Evolutionary conservation across 768 basidiomycete species (phyloP).

Genomic region (Piloderma croceum): DNA sequence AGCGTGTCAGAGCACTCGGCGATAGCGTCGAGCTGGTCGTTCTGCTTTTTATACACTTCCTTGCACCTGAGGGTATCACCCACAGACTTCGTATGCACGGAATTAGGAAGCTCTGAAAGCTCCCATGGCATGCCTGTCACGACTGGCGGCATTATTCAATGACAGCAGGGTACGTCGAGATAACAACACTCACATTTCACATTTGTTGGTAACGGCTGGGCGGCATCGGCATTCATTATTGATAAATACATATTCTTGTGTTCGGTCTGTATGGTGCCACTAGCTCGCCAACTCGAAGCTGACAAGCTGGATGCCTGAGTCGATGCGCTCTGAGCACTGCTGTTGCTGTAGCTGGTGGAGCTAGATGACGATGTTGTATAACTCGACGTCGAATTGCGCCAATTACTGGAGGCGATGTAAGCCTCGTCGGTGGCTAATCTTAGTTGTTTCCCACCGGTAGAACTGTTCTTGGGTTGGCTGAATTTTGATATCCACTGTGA

Average conservation of each 20-base stretch:
- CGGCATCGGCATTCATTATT: slow-evolving; percentile 5
- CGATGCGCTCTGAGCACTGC: slow-evolving; percentile 65
- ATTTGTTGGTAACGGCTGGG: slow-evolving; percentile 55
- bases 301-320: slow-evolving; percentile 80
- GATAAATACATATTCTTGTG: slow-evolving; percentile 14
- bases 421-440: slow-evolving; percentile 58
- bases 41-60: slow-evolving; percentile 68
- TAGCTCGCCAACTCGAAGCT: slow-evolving; percentile 65
- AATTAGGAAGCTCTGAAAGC: slow-evolving; percentile 61
- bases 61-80: slow-evolving; percentile 62
- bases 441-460: slow-evolving; percentile 46
- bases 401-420: slow-evolving; percentile 62
- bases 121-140: slow-evolving; percentile 78
- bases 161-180: too few species aligned
- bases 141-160: slow-evolving; percentile 42
- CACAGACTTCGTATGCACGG: slow-evolving; percentile 52
- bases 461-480: slow-evolving; percentile 57
- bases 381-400: slow-evolving; percentile 72
- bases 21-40: slow-evolving; percentile 72
- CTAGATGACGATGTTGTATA: slow-evolving; percentile 64
- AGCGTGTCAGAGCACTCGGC: slow-evolving; percentile 56
- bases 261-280: slow-evolving; percentile 32
- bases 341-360: slow-evolving; percentile 76
- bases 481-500: slow-evolving; percentile 35
- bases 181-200: slow-evolving; percentile 65